Evolutionary conservation across 441 rosid genomes (phyloP).

Genomic region (Capsella rubella): DNA sequence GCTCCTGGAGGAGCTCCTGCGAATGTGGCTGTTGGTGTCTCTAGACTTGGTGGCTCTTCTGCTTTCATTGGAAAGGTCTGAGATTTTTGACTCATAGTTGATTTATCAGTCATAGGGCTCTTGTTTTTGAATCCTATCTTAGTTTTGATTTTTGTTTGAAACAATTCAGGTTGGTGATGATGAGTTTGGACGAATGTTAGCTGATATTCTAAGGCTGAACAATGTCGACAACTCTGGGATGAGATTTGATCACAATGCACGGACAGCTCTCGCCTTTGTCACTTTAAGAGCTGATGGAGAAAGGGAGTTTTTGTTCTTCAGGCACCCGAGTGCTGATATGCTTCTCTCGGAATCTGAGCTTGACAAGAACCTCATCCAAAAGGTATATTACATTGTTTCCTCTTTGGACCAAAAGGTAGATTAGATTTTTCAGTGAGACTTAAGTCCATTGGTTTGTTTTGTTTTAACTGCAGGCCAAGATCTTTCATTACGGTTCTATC

Average conservation of each 20-base stretch:
- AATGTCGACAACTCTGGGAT: conserved; percentile 83
- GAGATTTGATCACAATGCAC: conserved; percentile 80
- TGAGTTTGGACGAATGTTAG: conserved; percentile 94
- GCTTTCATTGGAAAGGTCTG: conserved; percentile 97
- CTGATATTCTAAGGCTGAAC: conserved; percentile 77
- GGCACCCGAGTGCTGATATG: conserved; percentile 99
- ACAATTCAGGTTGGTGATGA: conserved; percentile 82
- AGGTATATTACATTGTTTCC: conserved; percentile 50
- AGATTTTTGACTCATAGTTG: conserved; percentile 3
- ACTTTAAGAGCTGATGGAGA: conserved; percentile 94
- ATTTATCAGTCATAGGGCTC: not conserved
- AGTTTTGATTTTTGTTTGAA: conserved; percentile 13
- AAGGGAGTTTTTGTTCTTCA: conserved; percentile 95
- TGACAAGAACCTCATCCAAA: conserved; percentile 65
- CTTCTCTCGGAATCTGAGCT: conserved; percentile 89
- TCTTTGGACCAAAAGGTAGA: conserved; percentile 8
- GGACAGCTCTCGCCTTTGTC: conserved; percentile 95
- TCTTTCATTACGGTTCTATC: conserved; percentile 96
- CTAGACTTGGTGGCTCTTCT: conserved; percentile 92
- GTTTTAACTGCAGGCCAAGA: conserved; percentile 66
- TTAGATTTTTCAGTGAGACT: not conserved
- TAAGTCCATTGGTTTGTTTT: not conserved
- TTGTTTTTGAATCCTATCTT: conserved; percentile 6
- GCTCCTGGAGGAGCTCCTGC: conserved; percentile 99
- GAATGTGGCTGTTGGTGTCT: conserved; percentile 92